Conservation (phyloP, 257 asterid genomes). For the Salvia splendens region DNA sequence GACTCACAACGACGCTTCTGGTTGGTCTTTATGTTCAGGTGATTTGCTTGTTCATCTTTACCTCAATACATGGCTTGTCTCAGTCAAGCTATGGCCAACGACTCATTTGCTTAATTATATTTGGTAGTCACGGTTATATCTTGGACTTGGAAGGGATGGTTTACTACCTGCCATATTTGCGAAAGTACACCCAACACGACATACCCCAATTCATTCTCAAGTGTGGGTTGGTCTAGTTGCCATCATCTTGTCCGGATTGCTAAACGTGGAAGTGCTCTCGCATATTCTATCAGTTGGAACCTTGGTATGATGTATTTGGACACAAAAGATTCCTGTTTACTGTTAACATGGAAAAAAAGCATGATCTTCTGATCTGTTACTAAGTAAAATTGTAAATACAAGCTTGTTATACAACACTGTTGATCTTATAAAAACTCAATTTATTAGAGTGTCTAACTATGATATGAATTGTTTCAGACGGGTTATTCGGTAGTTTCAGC, state of each 20-base stretch:
- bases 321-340: slow-evolving; percentile 7
- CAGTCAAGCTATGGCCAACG: slow-evolving; percentile 18
- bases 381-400: background rate
- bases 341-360: background rate
- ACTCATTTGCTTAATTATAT: slow-evolving; percentile 29
- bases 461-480: slow-evolving; percentile 52
- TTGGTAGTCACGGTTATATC: slow-evolving; percentile 81
- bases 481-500: slow-evolving; percentile 93
- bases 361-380: background rate
- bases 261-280: slow-evolving; percentile 75
- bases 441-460: background rate
- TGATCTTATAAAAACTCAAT: background rate
- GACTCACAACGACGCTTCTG: slow-evolving; percentile 83
- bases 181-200: slow-evolving; percentile 69
- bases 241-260: slow-evolving; percentile 66
- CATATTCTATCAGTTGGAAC: slow-evolving; percentile 91
- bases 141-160: slow-evolving; percentile 96
- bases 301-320: slow-evolving; percentile 54
- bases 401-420: background rate
- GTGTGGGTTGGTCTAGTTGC: slow-evolving; percentile 90
- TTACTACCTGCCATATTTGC: slow-evolving; percentile 73
- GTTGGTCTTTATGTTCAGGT: slow-evolving; percentile 97
- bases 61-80: slow-evolving; percentile 15
- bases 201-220: slow-evolving; percentile 84
- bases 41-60: slow-evolving; percentile 24